Evolutionary conservation across 2,329 filamentous ascomycete species (phyloP).

Genomic region (Colletotrichum cordylinicola): DNA sequence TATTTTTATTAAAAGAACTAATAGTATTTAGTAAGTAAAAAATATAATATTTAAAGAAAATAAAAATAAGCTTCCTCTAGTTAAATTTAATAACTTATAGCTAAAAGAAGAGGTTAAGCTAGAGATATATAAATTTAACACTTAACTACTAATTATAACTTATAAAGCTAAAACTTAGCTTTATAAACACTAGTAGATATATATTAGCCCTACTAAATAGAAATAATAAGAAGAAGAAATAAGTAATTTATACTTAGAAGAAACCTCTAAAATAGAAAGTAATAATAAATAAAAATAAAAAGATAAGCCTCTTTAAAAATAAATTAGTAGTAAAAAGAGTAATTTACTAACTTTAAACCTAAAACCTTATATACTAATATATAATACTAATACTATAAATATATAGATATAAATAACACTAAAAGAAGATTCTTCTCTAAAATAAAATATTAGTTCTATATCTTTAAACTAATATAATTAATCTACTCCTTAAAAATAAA

Average conservation of each 20-base stretch:
- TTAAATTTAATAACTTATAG: not conserved
- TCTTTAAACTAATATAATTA: no score
- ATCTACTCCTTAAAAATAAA: no score
- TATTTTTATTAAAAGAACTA: no score
- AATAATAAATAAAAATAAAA: not conserved
- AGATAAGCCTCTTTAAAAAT: not conserved
- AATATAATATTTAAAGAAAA: not conserved
- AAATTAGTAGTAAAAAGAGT: not conserved
- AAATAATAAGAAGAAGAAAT: not conserved
- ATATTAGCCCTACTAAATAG: not conserved
- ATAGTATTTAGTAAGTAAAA: not conserved
- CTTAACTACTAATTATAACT: not conserved
- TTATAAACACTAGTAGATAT: not conserved
- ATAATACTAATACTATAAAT: not conserved
- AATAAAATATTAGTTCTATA: no score
- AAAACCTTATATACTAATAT: not conserved
- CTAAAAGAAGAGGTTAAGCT: not conserved
- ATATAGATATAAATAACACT: no score
- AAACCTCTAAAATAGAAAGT: not conserved
- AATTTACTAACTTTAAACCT: not conserved
- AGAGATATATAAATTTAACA: not conserved
- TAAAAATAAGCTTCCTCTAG: not conserved
- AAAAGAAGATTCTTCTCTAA: no score
- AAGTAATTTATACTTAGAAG: not conserved
- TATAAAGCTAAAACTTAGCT: not conserved